phyloP scores from a whole-genome alignment of 2,329 filamentous ascomycete genomes.

The Sporothrix sp. region DNA sequence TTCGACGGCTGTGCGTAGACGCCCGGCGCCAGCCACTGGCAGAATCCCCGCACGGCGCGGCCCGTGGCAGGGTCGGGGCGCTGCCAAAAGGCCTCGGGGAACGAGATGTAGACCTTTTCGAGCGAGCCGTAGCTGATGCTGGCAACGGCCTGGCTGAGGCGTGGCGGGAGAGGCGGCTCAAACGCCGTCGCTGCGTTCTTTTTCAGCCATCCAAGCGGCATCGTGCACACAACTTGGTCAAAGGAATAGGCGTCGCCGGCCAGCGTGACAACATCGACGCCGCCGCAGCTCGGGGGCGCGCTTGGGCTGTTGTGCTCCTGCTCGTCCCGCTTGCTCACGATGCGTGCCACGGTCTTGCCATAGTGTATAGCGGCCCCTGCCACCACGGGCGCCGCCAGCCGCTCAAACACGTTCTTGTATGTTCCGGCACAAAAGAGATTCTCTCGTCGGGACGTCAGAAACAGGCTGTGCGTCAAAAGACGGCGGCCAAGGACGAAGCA shows the following conservation, averaged over 20 bases:
- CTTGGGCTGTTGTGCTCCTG: slow-evolving; percentile 10
- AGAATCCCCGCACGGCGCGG: slow-evolving; percentile 52
- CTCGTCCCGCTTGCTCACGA: slow-evolving; percentile 26
- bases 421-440: slow-evolving; percentile 52
- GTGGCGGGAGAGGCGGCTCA: slow-evolving; percentile 46
- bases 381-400: slow-evolving; percentile 47
- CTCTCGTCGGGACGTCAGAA: slow-evolving; percentile 29
- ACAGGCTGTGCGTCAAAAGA: neutral
- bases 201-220: slow-evolving; percentile 61
- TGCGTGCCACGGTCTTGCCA: slow-evolving; percentile 36
- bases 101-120: slow-evolving; percentile 57
- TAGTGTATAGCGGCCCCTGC: slow-evolving; percentile 45
- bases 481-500: neutral
- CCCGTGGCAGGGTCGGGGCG: slow-evolving; percentile 28
- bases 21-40: slow-evolving; percentile 61
- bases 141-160: slow-evolving; percentile 51
- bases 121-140: slow-evolving; percentile 59
- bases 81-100: slow-evolving; percentile 67
- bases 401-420: slow-evolving; percentile 47
- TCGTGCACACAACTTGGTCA: slow-evolving; percentile 59
- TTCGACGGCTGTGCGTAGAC: slow-evolving; percentile 53
- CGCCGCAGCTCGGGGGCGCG: slow-evolving; percentile 20
- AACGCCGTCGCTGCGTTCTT: slow-evolving; percentile 46
- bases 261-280: slow-evolving; percentile 36
- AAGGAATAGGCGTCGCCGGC: slow-evolving; percentile 41